Percentiles rank a stretch among this genome's conserved stretches.
phyloP scores from a whole-genome alignment of 2,329 filamentous ascomycete genomes.

The Xylariaceae sp. region DNA sequence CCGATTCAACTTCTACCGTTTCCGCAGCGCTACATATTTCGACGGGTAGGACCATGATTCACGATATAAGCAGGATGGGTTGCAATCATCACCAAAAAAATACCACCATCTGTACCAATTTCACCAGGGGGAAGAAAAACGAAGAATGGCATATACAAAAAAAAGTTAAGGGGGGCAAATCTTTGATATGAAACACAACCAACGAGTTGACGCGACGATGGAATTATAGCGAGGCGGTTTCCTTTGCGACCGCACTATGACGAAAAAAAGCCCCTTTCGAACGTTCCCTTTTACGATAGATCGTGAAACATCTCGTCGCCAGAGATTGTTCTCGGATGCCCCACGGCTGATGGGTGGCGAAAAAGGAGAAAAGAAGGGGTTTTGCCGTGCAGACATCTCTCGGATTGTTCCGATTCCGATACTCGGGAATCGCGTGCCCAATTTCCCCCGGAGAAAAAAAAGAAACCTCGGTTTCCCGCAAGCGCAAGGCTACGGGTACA shows the following conservation, averaged over 20 bases:
- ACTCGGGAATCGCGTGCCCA: neutral
- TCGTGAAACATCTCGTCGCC: slow-evolving; percentile 6
- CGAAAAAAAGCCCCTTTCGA: neutral
- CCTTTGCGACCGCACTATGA: slow-evolving; percentile 10
- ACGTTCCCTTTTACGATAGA: slow-evolving; percentile 13
- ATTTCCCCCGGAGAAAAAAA: neutral
- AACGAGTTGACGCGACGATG: slow-evolving; percentile 9
- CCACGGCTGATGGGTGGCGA: slow-evolving; percentile 17
- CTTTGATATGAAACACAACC: slow-evolving; percentile 14
- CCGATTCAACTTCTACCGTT: slow-evolving; percentile 11
- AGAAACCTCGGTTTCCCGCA: neutral
- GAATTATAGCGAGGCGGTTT: slow-evolving; percentile 14
- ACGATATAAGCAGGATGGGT: slow-evolving; percentile 15
- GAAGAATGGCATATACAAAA: slow-evolving; percentile 19
- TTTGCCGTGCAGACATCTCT: neutral
- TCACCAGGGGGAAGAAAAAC: slow-evolving; percentile 9
- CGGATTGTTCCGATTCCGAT: neutral
- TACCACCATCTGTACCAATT: slow-evolving; percentile 13
- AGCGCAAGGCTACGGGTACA: neutral
- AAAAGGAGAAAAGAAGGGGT: slow-evolving; percentile 3
- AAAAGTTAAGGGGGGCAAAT: neutral
- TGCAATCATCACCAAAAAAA: slow-evolving; percentile 9
- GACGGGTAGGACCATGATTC: slow-evolving; percentile 14
- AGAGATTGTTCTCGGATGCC: slow-evolving; percentile 13
- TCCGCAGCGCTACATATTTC: slow-evolving; percentile 4